Evolutionary conservation across 192 early-diverging fungal genomes (phyloP), one percentile per base, ranked within the genome.

Genomic region (Chytriomyces confervae): DNA sequence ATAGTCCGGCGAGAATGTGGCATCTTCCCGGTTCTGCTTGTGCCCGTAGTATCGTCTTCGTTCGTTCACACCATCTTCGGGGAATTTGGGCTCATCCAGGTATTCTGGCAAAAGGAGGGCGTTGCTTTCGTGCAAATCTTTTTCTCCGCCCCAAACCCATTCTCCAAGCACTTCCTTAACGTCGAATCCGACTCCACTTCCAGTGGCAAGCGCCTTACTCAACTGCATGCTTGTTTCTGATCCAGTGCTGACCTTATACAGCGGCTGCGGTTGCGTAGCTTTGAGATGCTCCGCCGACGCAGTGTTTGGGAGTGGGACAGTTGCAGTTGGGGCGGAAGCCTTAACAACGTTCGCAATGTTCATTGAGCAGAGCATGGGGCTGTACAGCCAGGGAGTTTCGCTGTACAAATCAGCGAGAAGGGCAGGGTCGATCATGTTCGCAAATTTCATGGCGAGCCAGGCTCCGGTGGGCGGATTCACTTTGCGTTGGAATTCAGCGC

Each of bases 361-460:
- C 91, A 93, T 92, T 0, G 92, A 89, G 47, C 88, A 91, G 46
- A 94, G 82, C 23, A 91, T 80, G 20, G 94, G 92, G 47, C 82
- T 85, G 77, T 86, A 92, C 0, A 93, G 89, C 90, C 89, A 93
- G 11, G 94, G 94, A 61, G 85, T 84, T 6, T 93, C 92, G 61
- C 80, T 68, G 83, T 90, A 90, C 18, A 95, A 77, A 73, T 95
- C 92, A 7, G 85, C 81, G 73, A 92, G 78, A 29, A 95, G 80
- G 23, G 91, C 92, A 8, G 93, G 92, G 80, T 95, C 94, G 75
- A 94, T 92, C 70, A 87, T 86, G 66, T 89, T 88, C 23, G 92
- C 88, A 62, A 94, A 90, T 73, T 90, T 93, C 48, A 94, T 75
- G 2, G 92, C 92, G 53, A 95, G 78, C 65, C 89, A 92, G 9